Percentiles rank a stretch among this genome's conserved stretches.
Evolutionary conservation across 164 flowering plant genomes (phyloP).

Genomic region (Platanus orientalis): DNA sequence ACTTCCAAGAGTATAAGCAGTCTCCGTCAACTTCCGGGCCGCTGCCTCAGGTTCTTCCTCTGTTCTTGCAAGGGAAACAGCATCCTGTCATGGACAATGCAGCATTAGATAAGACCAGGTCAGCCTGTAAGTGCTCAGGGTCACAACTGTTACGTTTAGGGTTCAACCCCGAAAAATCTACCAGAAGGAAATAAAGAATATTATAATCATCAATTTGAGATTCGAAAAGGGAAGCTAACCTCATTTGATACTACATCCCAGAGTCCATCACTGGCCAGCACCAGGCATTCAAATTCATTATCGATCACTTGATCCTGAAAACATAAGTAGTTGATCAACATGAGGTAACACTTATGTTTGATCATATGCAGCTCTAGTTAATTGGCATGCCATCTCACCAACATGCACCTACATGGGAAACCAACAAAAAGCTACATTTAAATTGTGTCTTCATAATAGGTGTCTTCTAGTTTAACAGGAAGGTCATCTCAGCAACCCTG

Average conservation of each 20-base stretch:
- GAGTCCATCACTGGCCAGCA: slow-evolving; percentile 91
- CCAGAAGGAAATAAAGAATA: too few species aligned
- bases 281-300: slow-evolving; percentile 68
- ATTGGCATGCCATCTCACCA: not conserved
- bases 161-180: too few species aligned
- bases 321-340: not conserved
- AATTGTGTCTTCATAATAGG: too few species aligned
- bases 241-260: slow-evolving; percentile 98
- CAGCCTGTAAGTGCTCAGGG: too few species aligned
- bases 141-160: too few species aligned
- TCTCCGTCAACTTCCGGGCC: slow-evolving; percentile 76
- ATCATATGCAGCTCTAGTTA: slow-evolving; percentile 1
- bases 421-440: not conserved
- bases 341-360: not conserved
- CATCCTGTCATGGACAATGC: slow-evolving; percentile 55
- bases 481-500: too few species aligned
- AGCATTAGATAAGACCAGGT: not conserved
- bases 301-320: slow-evolving; percentile 63
- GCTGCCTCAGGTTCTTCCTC: slow-evolving; percentile 87
- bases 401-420: not conserved
- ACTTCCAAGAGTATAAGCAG: slow-evolving; percentile 89
- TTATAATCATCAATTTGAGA: too few species aligned
- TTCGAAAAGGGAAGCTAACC: slow-evolving; percentile 23
- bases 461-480: too few species aligned
- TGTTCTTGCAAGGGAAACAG: slow-evolving; percentile 63